A percentile compares a stretch with the other conserved stretches of the same genome.
Conservation (phyloP, 1,139 yeast species). For the Kurtzmaniella quercitrusa region DNA sequence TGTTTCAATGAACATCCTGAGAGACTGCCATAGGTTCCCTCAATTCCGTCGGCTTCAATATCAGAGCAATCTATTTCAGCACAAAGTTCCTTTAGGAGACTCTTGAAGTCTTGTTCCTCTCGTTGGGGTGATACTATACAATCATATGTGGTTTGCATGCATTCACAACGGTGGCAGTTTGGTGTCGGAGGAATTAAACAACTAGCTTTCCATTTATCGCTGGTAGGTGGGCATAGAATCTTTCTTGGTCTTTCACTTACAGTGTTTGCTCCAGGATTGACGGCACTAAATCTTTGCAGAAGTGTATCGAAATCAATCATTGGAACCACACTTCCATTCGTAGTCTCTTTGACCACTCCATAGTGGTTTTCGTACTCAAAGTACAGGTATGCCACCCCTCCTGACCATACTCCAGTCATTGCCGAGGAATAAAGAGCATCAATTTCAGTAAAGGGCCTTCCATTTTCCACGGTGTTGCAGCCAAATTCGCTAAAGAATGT, state of each 20-base stretch:
- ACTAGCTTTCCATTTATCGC: conserved; percentile 39
- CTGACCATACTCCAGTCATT: conserved; percentile 40
- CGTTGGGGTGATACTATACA: conserved; percentile 43
- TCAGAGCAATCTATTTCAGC: conserved; percentile 47
- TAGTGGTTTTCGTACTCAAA: conserved; percentile 33
- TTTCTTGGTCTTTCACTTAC: neutral
- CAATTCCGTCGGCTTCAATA: conserved; percentile 42
- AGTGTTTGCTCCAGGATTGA: conserved; percentile 24
- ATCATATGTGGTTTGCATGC: conserved; percentile 46
- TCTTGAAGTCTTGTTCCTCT: conserved; percentile 22
- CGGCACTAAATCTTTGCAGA: conserved; percentile 27
- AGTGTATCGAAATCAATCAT: conserved; percentile 41
- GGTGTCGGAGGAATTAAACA: conserved; percentile 51
- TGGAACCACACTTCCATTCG: conserved; percentile 27
- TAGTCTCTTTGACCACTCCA: conserved; percentile 28
- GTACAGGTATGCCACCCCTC: conserved; percentile 38
- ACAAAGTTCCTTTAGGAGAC: conserved; percentile 46
- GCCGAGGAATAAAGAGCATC: conserved; percentile 32
- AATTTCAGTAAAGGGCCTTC: conserved; percentile 53
- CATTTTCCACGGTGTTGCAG: conserved; percentile 43
- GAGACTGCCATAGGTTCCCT: conserved; percentile 54
- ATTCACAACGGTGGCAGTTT: conserved; percentile 49
- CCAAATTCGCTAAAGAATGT: conserved; percentile 62
- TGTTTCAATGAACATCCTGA: conserved; percentile 52
- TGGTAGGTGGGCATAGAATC: conserved; percentile 20